Base-by-base conservation (phyloP, 23 red algal genomes). In the Gracilaria domingensis region DNA sequence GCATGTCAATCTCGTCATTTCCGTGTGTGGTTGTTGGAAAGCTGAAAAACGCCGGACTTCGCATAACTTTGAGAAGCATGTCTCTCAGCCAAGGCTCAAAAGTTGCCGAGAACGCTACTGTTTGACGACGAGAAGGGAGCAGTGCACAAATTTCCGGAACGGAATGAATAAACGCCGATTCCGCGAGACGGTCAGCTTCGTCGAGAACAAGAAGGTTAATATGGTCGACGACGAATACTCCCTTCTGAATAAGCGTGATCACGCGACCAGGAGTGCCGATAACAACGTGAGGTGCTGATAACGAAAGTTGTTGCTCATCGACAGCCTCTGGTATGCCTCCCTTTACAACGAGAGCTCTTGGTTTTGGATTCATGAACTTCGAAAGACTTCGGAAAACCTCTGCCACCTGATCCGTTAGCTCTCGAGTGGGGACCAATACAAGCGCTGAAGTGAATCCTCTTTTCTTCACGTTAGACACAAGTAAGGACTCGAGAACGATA, bases 191-290 rank as follows among this genome's bases (percentile, higher is more conserved):
- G 42, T 95, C 93, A 20, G 85, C 93, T 45, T 95, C 93, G 47
- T 95, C 93, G 16, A 95, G 47, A 14, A 95, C 81, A 24, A 95
- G 62, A 66, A 95, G 28, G 3, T 50, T 84, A n/a, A 94, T 50
- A 26, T 66, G 66, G 20, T 48, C 45, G 16, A 83, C 38, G 13
- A 50, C 59, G 14, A 95, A 57, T 4, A 59, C 30, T 8, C 80
- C 76, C 44, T 42, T 72, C 28, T 75, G 28, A 14, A 90, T 57
- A 21, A 89, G 44, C 36, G 35, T 80, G n/a, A 81, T 32, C 3
- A 84, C 79, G 30, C 91, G 81, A 20, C 93, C 93, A 2, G 93
- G 93, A 21, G 93, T 95, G 14, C 85, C 93, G 18, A 95, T 66
- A 16, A 66, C 93, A n/a, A 95, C 50, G 20, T 51, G 50, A 0